Evolutionary conservation across 768 basidiomycete species (phyloP).

Genomic region (Trametes elegans): DNA sequence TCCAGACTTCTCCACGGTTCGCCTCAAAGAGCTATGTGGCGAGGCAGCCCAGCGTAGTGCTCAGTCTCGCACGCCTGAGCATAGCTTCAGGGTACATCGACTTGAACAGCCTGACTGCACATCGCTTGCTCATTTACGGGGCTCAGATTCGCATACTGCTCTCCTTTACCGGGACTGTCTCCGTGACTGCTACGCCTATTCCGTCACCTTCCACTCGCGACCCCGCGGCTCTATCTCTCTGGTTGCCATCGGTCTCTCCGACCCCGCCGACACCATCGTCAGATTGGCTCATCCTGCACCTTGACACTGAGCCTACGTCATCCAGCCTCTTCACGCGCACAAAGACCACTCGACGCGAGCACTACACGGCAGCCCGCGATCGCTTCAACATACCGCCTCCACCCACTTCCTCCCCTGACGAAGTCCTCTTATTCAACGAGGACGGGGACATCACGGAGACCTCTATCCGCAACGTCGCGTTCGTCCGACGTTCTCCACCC

Average conservation of each 20-base stretch:
- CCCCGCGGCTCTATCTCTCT: constrained; percentile 27
- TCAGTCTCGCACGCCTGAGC: background rate
- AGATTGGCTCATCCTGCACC: constrained; percentile 42
- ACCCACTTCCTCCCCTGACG: constrained; percentile 31
- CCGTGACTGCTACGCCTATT: constrained; percentile 19
- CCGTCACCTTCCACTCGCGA: constrained; percentile 4
- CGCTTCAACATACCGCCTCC: constrained; percentile 47
- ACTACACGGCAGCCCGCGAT: constrained; percentile 63
- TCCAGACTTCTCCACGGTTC: constrained; percentile 35
- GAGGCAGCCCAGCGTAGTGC: constrained; percentile 34
- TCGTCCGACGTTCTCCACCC: constrained; percentile 43
- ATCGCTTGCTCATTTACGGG: background rate
- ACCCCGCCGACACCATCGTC: background rate
- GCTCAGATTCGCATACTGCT: constrained; percentile 14
- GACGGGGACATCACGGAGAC: constrained; percentile 56
- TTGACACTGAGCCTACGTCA: constrained; percentile 56
- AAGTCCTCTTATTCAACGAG: constrained; percentile 65
- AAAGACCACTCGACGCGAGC: constrained; percentile 64
- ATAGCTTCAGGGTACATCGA: constrained; percentile 10
- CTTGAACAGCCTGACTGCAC: too few species aligned
- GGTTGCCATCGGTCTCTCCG: background rate
- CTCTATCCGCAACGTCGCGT: constrained; percentile 70
- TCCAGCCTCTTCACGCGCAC: constrained; percentile 59
- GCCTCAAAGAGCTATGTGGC: constrained; percentile 45
- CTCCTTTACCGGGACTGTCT: constrained; percentile 11